Base-by-base conservation (phyloP, 805 yeast genomes). In the Metschnikowia matae region DNA sequence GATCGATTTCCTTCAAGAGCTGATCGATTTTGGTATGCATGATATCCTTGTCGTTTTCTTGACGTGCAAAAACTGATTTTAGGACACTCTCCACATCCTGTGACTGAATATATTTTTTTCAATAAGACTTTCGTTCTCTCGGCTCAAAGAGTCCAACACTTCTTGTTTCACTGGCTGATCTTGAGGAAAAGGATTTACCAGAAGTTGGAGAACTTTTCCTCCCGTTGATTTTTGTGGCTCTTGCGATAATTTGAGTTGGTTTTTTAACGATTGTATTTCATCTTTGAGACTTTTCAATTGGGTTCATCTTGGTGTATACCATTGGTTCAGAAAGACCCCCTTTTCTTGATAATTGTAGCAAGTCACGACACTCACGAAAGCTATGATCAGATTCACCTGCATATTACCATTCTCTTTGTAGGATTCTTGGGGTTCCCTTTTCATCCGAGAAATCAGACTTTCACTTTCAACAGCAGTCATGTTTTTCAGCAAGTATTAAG, bases 81-180 rank as follows among this genome's bases (percentile, higher is more conserved):
- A 94, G 95, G 0, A 87, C 68, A 2, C 67, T 54, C 11, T 70
- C 73, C 1, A 54, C 56, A 11, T 41, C 41, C 4, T 54, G 40
- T 3, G 47, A 43, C 4, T 59, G 46, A 11, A 65, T 48, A 23
- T 62, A 56, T 37, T 63, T n/a, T n/a, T 61, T 0, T 64, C 62
- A 18, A 82, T 59, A 17, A 89, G 65, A 7, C 78, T 82, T 4
- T 70, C 65, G 56, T 88, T 89, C 60, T 89, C 95, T 15, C 65
- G 66, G 38, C 75, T 63, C 23, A 89, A 67, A 0, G 75, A 65
- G 6, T 77, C 78, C 15, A 87, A 63, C 49, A 78, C 70, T 37
- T 74, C 70, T 49, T 70, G 74, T 55, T 83, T 84, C 14, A 84
- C 70, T n/a, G 74, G 64, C 61, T 87, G 91, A 55, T 84, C 85